These are phyloP conservation scores for Rhodotorula sphaerocarpa DNA, from an alignment of 768 basidiomycete species.

Conservation along the genomic window DNA sequence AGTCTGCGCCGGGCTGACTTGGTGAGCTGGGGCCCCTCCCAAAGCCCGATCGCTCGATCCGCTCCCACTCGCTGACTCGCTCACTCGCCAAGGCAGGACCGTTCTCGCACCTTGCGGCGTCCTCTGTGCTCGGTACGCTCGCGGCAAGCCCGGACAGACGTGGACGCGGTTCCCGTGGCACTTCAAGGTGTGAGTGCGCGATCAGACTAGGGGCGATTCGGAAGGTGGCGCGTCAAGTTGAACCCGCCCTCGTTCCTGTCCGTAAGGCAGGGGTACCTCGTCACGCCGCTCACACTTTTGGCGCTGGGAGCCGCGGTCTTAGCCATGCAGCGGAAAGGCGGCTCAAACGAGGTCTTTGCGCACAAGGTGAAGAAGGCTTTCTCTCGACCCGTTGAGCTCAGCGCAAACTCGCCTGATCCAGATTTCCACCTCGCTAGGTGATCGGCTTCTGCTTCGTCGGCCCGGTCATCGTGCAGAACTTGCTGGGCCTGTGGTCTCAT, in stretches of 20 bases:
- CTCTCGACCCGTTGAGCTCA: not conserved
- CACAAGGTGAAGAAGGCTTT: slow-evolving; percentile 9
- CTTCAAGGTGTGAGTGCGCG: not conserved
- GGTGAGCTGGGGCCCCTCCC: too few species aligned
- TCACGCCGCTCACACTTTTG: not conserved
- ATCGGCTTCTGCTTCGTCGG: slow-evolving; percentile 8
- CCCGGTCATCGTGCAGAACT: not conserved
- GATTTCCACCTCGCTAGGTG: not conserved
- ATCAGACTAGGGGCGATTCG: not conserved
- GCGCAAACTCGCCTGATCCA: not conserved
- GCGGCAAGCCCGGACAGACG: slow-evolving; percentile 3
- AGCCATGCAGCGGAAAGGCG: slow-evolving; percentile 7
- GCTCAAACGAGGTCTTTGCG: not conserved
- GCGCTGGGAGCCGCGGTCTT: slow-evolving; percentile 7
- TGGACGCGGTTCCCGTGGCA: slow-evolving; percentile 14
- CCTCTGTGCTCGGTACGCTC: slow-evolving; percentile 13
- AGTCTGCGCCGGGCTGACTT: slow-evolving; percentile 5
- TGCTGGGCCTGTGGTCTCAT: slow-evolving; percentile 12
- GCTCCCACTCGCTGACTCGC: too few species aligned
- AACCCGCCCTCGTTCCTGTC: too few species aligned
- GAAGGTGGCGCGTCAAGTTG: too few species aligned
- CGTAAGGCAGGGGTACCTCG: slow-evolving; percentile 12
- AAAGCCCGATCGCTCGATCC: too few species aligned
- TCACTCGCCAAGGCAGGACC: too few species aligned
- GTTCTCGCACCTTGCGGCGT: slow-evolving; percentile 19